Base-by-base conservation (phyloP, 1,139 yeast genomes). In the Debaryomyces fabryi region DNA sequence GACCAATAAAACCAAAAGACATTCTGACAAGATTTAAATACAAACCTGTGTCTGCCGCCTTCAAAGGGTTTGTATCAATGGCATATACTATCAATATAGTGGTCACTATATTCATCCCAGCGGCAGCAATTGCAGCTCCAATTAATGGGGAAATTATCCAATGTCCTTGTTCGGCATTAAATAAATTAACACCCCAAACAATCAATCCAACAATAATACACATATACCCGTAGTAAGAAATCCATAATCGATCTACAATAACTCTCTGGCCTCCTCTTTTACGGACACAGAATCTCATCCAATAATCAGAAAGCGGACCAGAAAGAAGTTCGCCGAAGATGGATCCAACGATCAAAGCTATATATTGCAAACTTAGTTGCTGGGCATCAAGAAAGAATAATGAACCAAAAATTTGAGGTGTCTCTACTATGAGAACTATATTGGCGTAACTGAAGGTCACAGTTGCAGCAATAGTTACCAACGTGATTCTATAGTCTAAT, bases 291-390 rank as follows among this genome's bases (percentile, higher is more conserved):
- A 49, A 44, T 29, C 49, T 50, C 65, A 64, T 63, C 66, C 65
- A 62, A 56, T 55, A 54, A 49, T 64, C 68, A 16, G 66, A 62
- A 15, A 58, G 49, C 5, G 64, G 60, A 16, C 68, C 68, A 10
- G 63, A 60, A 13, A 63, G 40, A 10, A 56, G 41, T 46, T 64
- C 68, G 13, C 68, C 68, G 43, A 64, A 49, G 12, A 52, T 45
- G 10, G 64, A 57, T 18, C 68, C 68, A 24, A 64, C 44, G 13
- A 64, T 58, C 16, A 64, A 38, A 2, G 67, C 52, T 34, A 64
- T 48, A 47, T 55, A 62, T 49, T 64, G 67, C 20, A 61, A 57
- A 12, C 65, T 59, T 36, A 59, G 51, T 27, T 53, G 60, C 41
- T 62, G 67, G 3, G 68, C 50, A 46, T 56, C 49, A 20, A 64